A percentile compares a stretch with the other conserved stretches of the same genome.
phyloP scores from a whole-genome alignment of 768 basidiomycete species.

The Chalciporus pseudorubinellus region DNA sequence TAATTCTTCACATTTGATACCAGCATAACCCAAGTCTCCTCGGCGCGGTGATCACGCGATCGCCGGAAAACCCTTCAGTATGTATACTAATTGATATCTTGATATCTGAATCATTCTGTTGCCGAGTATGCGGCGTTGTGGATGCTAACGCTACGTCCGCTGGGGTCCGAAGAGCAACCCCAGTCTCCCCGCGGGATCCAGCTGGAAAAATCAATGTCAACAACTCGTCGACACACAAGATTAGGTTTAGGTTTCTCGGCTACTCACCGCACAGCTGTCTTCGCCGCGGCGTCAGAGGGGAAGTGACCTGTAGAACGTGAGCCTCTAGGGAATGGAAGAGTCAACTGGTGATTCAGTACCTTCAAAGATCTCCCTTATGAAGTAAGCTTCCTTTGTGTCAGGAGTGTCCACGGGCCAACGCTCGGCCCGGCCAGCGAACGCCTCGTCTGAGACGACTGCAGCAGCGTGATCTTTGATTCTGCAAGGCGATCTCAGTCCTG shows the following conservation, averaged over 20 bases:
- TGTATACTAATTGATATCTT: slow-evolving; percentile 20
- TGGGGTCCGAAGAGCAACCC: slow-evolving; percentile 94
- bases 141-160: slow-evolving; percentile 92
- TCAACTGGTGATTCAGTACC: slow-evolving; percentile 36
- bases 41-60: neutral
- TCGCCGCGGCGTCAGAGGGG: slow-evolving; percentile 81
- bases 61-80: slow-evolving; percentile 13
- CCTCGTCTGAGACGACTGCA: slow-evolving; percentile 73
- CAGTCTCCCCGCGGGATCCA: slow-evolving; percentile 97
- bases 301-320: slow-evolving; percentile 56
- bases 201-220: slow-evolving; percentile 36
- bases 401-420: slow-evolving; percentile 81
- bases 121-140: slow-evolving; percentile 85
- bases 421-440: slow-evolving; percentile 65
- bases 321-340: neutral
- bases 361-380: slow-evolving; percentile 90
- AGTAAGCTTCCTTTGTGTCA: slow-evolving; percentile 96
- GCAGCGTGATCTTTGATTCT: slow-evolving; percentile 91
- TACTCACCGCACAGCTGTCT: slow-evolving; percentile 84
- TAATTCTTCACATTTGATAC: slow-evolving; percentile 29
- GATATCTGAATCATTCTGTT: slow-evolving; percentile 13
- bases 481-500: slow-evolving; percentile 5
- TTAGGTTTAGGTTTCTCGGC: slow-evolving; percentile 3
- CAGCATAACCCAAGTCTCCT: slow-evolving; percentile 12
- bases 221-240: slow-evolving; percentile 6